These are phyloP conservation scores for Debaryomycetaceae sp. DNA, from an alignment of 1,139 yeast species.

Conservation along the genomic window DNA sequence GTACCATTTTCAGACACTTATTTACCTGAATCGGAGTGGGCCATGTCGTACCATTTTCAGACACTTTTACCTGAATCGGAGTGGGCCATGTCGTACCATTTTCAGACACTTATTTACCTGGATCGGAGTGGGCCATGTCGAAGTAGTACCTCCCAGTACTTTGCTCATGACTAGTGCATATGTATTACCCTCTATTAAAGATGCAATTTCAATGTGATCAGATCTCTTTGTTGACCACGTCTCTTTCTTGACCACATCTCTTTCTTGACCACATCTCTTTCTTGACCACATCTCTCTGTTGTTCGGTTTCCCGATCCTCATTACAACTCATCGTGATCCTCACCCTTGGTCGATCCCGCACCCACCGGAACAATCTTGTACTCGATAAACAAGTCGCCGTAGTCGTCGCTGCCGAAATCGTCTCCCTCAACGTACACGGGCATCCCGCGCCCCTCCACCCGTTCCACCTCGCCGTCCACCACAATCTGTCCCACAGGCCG, in stretches of 20 bases:
- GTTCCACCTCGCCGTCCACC: constrained; percentile 60
- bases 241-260: too few relatives aligned
- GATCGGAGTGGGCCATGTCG: too few relatives aligned
- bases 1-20: too few relatives aligned
- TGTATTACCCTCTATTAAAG: not conserved
- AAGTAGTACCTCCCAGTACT: not conserved
- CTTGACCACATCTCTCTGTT: not conserved
- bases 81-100: too few relatives aligned
- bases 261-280: not conserved
- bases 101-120: too few relatives aligned
- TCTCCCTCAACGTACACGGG: constrained; percentile 35
- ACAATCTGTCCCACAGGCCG: constrained; percentile 44
- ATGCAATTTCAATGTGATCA: not conserved
- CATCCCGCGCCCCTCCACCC: constrained; percentile 73
- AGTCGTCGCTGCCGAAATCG: constrained; percentile 30
- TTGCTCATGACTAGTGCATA: not conserved
- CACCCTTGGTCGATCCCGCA: not conserved
- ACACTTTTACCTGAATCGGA: too few relatives aligned
- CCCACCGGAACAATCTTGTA: constrained; percentile 41
- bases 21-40: too few relatives aligned
- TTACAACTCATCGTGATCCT: constrained; percentile 8
- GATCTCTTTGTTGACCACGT: too few relatives aligned
- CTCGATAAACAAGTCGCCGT: constrained; percentile 69
- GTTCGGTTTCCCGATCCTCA: not conserved
- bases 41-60: too few relatives aligned